phyloP scores from a whole-genome alignment of 2,329 filamentous ascomycete genomes.

The Lecanicillium sp. region DNA sequence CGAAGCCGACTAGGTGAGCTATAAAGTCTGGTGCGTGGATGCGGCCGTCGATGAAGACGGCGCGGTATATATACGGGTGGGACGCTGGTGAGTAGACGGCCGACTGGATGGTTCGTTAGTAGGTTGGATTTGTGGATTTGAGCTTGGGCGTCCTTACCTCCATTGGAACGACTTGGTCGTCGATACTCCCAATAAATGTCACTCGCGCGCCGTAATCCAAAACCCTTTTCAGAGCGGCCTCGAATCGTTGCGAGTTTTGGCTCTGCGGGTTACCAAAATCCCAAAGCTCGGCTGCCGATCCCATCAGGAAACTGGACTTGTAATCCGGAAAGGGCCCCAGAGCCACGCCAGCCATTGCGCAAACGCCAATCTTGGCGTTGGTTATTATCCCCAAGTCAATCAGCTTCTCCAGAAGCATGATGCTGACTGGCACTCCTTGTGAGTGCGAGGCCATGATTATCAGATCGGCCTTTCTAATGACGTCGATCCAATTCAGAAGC shows the following conservation, averaged over 20 bases:
- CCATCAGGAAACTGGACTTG: constrained; percentile 80
- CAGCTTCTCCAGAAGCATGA: constrained; percentile 88
- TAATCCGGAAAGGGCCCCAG: constrained; percentile 90
- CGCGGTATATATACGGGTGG: constrained; percentile 89
- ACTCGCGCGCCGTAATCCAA: constrained; percentile 74
- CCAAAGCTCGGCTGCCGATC: constrained; percentile 88
- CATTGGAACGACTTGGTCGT: constrained; percentile 90
- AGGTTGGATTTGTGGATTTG: not conserved
- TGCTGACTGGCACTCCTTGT: constrained; percentile 86
- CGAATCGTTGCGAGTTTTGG: constrained; percentile 73
- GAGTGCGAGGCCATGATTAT: constrained; percentile 91
- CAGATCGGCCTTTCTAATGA: constrained; percentile 79
- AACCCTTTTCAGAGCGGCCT: constrained; percentile 63
- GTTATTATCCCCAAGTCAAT: constrained; percentile 83
- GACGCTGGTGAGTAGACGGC: constrained; percentile 77
- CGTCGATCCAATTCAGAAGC: constrained; percentile 88
- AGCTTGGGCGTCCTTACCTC: constrained; percentile 46
- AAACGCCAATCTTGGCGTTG: constrained; percentile 71
- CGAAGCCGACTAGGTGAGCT: constrained; percentile 85
- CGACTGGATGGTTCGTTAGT: constrained; percentile 43
- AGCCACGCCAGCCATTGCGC: constrained; percentile 85
- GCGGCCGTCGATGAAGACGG: constrained; percentile 91
- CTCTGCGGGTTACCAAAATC: constrained; percentile 82
- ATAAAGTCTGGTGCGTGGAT: constrained; percentile 92
- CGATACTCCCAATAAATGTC: constrained; percentile 87